Evolutionary conservation across 2,329 filamentous ascomycete species (phyloP), one percentile per base, ranked within the genome.

Genomic region (Xenoacremonium recifei): DNA sequence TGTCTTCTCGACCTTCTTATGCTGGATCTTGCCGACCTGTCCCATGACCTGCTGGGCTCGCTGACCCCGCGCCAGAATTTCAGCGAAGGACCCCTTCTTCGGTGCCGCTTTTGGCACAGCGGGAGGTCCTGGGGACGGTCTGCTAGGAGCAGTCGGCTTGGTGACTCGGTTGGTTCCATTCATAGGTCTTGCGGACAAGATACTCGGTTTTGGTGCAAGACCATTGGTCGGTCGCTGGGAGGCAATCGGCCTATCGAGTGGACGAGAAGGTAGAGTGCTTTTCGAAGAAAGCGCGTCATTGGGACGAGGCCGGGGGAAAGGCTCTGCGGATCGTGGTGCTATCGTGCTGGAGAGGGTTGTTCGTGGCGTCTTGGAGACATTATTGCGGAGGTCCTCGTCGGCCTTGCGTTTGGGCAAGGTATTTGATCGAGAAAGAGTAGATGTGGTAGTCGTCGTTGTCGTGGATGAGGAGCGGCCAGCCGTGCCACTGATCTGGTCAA

Each of bases 81-180:
- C 85, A 27, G 82, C 79, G 61, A 82, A 91, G 0, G 84, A 87
- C 2, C 85, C 83, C 58, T 85, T 87, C 64, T 89, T 89, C 2
- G 81, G 82, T 2, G 76, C 66, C 3, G 69, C 62, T 44, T 67
- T 68, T 4, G 69, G 58, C 1, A 55, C 69, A 63, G 54, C 71
- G 54, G 47, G 49, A 4, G 57, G 49, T 21, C 49, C 51, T 4
- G 58, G 45, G 9, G 60, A 51, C 6, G 58, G 49, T 19, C 54
- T 51, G 11, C 48, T 53, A 13, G 50, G 35, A n/a, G 49, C 43
- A 21, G 39, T 39, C 30, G 60, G 50, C 30, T 60, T 63, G 11
- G 52, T 46, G 21, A 59, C 42, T 35, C 50, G 49, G 31, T 55
- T 51, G 5, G 36, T 31, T 21, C 51, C 57, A 21, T 58, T 59